A percentile compares a stretch with the other conserved stretches of the same genome.
These are phyloP conservation scores for Ceratobasidium sp. DNA, from an alignment of 1,284 basidiomycete genomes.

Conservation along the genomic window DNA sequence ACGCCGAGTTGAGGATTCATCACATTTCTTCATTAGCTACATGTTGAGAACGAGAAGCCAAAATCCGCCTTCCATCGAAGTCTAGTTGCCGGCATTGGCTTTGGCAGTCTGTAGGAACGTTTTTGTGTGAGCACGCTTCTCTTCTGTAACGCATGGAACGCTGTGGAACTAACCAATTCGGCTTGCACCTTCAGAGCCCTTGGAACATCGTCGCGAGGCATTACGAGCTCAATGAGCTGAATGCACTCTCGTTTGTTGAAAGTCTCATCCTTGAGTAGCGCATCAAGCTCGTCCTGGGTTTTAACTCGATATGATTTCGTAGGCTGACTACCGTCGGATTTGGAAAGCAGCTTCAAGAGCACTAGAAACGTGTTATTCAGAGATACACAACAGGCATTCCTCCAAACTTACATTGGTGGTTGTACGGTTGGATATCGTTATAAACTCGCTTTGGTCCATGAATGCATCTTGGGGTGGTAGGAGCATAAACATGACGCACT, in stretches of 20 bases:
- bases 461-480: constrained; percentile 49
- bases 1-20: neutral
- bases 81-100: constrained; percentile 25
- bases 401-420: constrained; percentile 67
- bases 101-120: constrained; percentile 11
- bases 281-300: constrained; percentile 73
- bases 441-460: constrained; percentile 58
- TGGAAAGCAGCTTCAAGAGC: constrained; percentile 56
- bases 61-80: neutral
- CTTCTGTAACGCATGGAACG: neutral
- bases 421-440: constrained; percentile 61
- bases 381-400: neutral
- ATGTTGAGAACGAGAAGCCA: neutral
- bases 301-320: constrained; percentile 76
- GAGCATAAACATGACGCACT: neutral
- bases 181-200: constrained; percentile 68
- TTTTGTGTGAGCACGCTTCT: neutral
- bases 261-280: constrained; percentile 68
- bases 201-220: constrained; percentile 81
- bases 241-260: constrained; percentile 75
- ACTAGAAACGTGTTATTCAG: constrained; percentile 1
- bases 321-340: constrained; percentile 64
- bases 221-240: constrained; percentile 84
- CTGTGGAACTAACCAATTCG: constrained; percentile 56
- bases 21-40: constrained; percentile 9